Base-by-base conservation (phyloP, 106 monocot genomes). In the Apostasia ramifera region DNA sequence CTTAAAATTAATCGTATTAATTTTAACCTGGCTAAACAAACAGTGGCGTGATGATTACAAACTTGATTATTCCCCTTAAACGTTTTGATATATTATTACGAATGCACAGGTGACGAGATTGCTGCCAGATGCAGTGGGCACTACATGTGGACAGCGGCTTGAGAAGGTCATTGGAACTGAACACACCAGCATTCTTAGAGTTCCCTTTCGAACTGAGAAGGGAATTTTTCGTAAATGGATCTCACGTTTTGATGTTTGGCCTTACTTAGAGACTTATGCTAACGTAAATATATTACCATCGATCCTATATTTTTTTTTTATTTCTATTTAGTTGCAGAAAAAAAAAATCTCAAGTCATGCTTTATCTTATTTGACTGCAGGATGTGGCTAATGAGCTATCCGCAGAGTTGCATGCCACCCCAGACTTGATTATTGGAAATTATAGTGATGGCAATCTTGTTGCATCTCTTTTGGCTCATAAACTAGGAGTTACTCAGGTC, bases 371-470 rank as follows among this genome's bases (percentile, higher is more conserved):
- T 56, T 78, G 15, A 1, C 43, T 8, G 9, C 66, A 94, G 94
- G 95, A 95, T 82, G 95, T 95, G 68, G 95, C 91, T 42, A 77
- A 73, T 14, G 95, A 95, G 55, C 74, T 95, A 47, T 83, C 88
- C 7, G 67, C 64, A 14, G 95, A 88, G 74, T 77, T 95, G 76
- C 81, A 91, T 44, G 91, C 85, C n/a, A 88, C 81, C 39, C 95
- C 95, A 51, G 95, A 95, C 68, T 76, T 95, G 63, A 91, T 95
- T 47, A 88, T 91, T 74, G 95, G 95, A 58, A 95, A 95, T 67
- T 88, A 88, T 50, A 88, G 88, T 74, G 88, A 88, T 66, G 88
- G 84, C 40, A 88, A 88, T 53, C 66, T 88, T 1, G 84, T 88
- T 3, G 84, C 88, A 49, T 80, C 94, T 54, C 61, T 94, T 66